Conservation (phyloP, 164 flowering plant genomes). For the Buxus sempervirens region DNA sequence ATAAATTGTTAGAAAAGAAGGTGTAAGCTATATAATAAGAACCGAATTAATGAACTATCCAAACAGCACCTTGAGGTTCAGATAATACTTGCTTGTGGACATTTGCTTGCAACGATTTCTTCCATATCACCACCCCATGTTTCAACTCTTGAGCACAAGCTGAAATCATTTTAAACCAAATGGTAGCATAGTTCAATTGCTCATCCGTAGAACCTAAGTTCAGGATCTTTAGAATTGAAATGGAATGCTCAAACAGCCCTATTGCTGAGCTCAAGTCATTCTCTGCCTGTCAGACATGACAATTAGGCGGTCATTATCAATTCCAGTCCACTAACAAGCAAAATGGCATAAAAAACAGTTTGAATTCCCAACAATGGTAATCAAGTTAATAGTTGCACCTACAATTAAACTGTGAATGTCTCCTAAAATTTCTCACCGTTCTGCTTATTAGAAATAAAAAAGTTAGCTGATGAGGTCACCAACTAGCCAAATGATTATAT, state of each 20-base stretch:
- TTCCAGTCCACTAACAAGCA: not conserved
- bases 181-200: slow-evolving; percentile 45
- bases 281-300: slow-evolving; percentile 50
- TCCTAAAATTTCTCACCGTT: no score
- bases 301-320: not conserved
- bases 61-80: slow-evolving; percentile 51
- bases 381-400: no score
- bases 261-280: slow-evolving; percentile 47
- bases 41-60: not conserved
- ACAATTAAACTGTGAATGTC: no score
- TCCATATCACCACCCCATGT: slow-evolving; percentile 72
- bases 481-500: no score
- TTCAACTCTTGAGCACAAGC: slow-evolving; percentile 73
- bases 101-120: slow-evolving; percentile 43
- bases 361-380: not conserved
- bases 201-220: slow-evolving; percentile 53
- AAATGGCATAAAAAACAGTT: slow-evolving; percentile 2
- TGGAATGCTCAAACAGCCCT: slow-evolving; percentile 58
- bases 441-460: no score
- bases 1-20: slow-evolving; percentile 1
- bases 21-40: not conserved
- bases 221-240: slow-evolving; percentile 41
- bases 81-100: slow-evolving; percentile 41
- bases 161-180: slow-evolving; percentile 64
- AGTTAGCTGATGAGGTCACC: no score